Conservation (phyloP, 495 filamentous ascomycete species). For the Melanomma pulvis-pyrius region DNA sequence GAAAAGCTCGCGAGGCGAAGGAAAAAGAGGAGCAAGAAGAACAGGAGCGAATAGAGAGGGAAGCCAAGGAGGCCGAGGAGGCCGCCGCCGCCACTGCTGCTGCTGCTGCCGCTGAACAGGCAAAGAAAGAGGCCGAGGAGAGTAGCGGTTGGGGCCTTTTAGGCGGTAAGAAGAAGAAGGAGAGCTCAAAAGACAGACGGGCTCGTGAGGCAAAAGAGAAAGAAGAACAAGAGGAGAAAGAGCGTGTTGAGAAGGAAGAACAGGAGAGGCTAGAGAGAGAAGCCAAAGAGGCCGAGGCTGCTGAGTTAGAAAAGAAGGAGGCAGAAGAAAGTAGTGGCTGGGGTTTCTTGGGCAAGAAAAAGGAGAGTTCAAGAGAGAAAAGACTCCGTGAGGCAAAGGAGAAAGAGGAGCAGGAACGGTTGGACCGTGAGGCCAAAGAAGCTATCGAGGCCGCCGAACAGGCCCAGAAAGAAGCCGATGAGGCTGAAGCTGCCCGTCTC, state of each 20-base stretch:
- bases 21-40: conserved; percentile 18
- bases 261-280: conserved; percentile 22
- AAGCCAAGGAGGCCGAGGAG: conserved; percentile 36
- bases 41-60: conserved; percentile 16
- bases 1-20: conserved; percentile 3
- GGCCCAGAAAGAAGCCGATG: conserved; percentile 34
- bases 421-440: conserved; percentile 36
- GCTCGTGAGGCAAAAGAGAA: conserved; percentile 18
- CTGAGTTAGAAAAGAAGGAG: conserved; percentile 25
- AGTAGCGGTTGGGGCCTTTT: background rate
- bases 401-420: conserved; percentile 25
- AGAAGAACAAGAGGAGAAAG: conserved; percentile 26
- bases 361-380: conserved; percentile 25
- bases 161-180: conserved; percentile 19
- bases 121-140: conserved; percentile 12
- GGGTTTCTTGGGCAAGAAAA: conserved; percentile 27
- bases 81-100: conserved; percentile 26
- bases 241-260: conserved; percentile 18
- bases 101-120: conserved; percentile 14
- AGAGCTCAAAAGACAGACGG: conserved; percentile 13
- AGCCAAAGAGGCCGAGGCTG: conserved; percentile 39
- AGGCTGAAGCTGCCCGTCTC: conserved; percentile 38
- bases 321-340: conserved; percentile 21
- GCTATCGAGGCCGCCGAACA: conserved; percentile 31
- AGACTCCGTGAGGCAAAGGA: conserved; percentile 18